phyloP scores from a whole-genome alignment of 2,329 filamentous ascomycete genomes.

The Trichoderma simmonsii region DNA sequence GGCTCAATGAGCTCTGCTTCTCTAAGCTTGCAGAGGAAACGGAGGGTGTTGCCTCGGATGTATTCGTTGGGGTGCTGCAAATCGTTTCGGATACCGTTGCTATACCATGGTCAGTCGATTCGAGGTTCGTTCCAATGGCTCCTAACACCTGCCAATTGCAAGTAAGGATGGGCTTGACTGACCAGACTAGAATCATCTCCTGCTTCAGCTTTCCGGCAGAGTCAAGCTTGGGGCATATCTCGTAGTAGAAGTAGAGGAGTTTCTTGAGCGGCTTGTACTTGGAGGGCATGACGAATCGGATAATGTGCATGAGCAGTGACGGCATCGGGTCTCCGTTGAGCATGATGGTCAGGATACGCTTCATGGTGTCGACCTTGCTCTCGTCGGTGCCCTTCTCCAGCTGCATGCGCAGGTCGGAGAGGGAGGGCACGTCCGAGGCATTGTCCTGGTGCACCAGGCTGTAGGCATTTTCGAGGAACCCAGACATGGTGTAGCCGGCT shows the following conservation, averaged over 20 bases:
- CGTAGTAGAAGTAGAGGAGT: constrained; percentile 98
- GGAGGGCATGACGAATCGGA: constrained; percentile 98
- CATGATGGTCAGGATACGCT: constrained; percentile 94
- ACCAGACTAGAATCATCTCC: constrained; percentile 99
- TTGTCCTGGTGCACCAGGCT: constrained; percentile 98
- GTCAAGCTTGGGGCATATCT: constrained; percentile 96
- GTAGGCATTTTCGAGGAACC: constrained; percentile 92
- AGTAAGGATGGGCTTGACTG: constrained; percentile 17
- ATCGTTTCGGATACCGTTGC: constrained; percentile 97
- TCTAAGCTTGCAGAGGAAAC: constrained; percentile 93
- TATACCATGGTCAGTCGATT: constrained; percentile 36
- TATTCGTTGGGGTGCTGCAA: constrained; percentile 98
- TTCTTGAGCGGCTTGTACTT: constrained; percentile 97
- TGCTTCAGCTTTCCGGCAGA: constrained; percentile 92
- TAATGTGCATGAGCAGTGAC: constrained; percentile 97
- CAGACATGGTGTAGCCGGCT: constrained; percentile 68
- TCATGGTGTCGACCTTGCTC: constrained; percentile 92
- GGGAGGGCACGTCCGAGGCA: constrained; percentile 82
- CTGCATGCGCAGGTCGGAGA: constrained; percentile 89
- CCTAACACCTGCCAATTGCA: not conserved
- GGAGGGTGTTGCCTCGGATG: constrained; percentile 94
- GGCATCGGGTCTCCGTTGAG: constrained; percentile 97
- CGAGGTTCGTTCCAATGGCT: too few species aligned
- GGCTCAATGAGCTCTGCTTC: constrained; percentile 96
- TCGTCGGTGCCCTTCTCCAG: constrained; percentile 93